Conservation (phyloP, 2,329 filamentous ascomycete species). For the Aspergillus sclerotialis region DNA sequence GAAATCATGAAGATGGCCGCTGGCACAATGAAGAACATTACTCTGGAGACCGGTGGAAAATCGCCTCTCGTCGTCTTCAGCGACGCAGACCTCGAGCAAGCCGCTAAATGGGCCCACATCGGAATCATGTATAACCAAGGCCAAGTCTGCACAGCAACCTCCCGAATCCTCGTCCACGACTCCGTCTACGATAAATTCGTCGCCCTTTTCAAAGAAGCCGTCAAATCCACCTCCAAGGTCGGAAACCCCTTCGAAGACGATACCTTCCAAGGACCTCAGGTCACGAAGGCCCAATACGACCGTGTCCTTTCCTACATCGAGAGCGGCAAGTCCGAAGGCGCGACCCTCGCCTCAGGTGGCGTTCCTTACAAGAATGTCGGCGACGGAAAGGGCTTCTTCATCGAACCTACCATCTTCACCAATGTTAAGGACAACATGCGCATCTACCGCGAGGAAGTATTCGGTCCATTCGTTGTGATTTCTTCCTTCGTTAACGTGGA, state of each 20-base stretch:
- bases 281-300: constrained; percentile 31
- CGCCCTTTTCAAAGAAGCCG: constrained; percentile 23
- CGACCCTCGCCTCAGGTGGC: constrained; percentile 59
- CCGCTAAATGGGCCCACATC: constrained; percentile 60
- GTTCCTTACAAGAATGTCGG: constrained; percentile 48
- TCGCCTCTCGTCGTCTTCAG: constrained; percentile 58
- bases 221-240: constrained; percentile 27
- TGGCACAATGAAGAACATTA: constrained; percentile 28
- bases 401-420: constrained; percentile 54
- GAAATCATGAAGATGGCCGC: constrained; percentile 33
- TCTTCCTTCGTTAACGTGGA: constrained; percentile 53
- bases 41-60: constrained; percentile 53
- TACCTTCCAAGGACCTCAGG: constrained; percentile 31
- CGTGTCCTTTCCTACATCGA: constrained; percentile 64
- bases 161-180: constrained; percentile 52
- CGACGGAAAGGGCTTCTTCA: constrained; percentile 58
- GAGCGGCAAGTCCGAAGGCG: constrained; percentile 62
- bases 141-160: constrained; percentile 29
- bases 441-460: constrained; percentile 57
- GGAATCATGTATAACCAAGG: constrained; percentile 42
- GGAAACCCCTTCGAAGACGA: constrained; percentile 29
- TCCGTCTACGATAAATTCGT: constrained; percentile 28
- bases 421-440: constrained; percentile 51
- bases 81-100: constrained; percentile 60
- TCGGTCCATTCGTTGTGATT: constrained; percentile 56